A percentile compares a stretch with the other conserved stretches of the same genome.
Evolutionary conservation across 2,329 filamentous ascomycete species (phyloP).

Genomic region (Arthroderma uncinatum): DNA sequence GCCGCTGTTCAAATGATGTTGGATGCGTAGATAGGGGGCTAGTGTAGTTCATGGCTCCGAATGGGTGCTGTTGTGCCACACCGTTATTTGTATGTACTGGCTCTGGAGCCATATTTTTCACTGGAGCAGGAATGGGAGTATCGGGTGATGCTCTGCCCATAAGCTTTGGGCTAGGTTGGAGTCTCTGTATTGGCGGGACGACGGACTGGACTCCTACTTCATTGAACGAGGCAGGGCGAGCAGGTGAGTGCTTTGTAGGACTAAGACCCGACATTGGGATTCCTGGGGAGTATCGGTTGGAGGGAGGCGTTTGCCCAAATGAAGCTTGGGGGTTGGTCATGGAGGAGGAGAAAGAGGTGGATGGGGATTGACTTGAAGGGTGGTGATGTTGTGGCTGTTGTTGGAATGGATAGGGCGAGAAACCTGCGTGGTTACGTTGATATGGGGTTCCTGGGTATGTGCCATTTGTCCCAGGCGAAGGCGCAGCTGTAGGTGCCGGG

Average conservation of each 20-base stretch:
- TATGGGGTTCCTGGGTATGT: constrained; percentile 24
- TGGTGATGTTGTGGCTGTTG: not conserved
- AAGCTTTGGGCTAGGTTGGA: constrained; percentile 35
- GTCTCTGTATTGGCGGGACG: constrained; percentile 31
- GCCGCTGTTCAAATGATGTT: not conserved
- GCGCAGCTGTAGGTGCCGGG: not conserved
- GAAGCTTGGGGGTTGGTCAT: constrained; percentile 14
- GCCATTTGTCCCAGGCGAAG: constrained; percentile 18
- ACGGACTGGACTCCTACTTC: constrained; percentile 21
- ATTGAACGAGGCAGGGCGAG: constrained; percentile 14
- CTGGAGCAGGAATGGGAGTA: constrained; percentile 32
- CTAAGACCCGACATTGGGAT: constrained; percentile 35
- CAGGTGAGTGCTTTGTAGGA: constrained; percentile 36
- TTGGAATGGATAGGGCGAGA: constrained; percentile 11
- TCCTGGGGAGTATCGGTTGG: constrained; percentile 28
- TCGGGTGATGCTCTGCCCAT: constrained; percentile 35
- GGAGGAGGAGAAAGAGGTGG: constrained; percentile 7
- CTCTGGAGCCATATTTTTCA: constrained; percentile 34
- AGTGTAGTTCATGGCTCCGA: not conserved
- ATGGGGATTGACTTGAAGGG: constrained; percentile 16
- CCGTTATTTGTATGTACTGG: not conserved
- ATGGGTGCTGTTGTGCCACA: not conserved
- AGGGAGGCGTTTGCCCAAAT: constrained; percentile 19
- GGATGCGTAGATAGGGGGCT: not conserved
- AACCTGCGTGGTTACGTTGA: constrained; percentile 2